Percentiles rank a stretch among this genome's conserved stretches.
These are phyloP conservation scores for Phytophthora megakarya DNA, from an alignment of 352 stramenopile genomes.

Conservation along the genomic window DNA sequence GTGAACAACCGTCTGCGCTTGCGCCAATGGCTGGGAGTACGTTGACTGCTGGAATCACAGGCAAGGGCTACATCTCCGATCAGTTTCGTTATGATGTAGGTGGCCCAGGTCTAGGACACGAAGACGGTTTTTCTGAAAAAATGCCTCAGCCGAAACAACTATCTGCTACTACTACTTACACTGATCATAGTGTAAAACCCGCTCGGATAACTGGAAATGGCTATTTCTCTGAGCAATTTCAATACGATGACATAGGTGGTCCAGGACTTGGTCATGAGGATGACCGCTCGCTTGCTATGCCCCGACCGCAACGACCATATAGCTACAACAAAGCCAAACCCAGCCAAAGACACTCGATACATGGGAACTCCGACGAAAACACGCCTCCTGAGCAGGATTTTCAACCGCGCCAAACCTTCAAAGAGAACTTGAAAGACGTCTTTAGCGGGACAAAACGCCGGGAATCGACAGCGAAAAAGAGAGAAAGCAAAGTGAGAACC, in stretches of 20 bases:
- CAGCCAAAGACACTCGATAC: constrained; percentile 8
- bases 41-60: constrained; percentile 30
- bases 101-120: constrained; percentile 29
- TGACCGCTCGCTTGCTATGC: constrained; percentile 29
- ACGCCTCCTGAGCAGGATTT: constrained; percentile 6
- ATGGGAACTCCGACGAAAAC: neutral
- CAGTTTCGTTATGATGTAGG: constrained; percentile 41
- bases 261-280: constrained; percentile 36
- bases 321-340: constrained; percentile 10
- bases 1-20: constrained; percentile 16
- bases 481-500: constrained; percentile 3
- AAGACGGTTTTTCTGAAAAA: constrained; percentile 21
- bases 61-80: constrained; percentile 40
- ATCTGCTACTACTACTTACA: neutral
- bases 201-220: constrained; percentile 22
- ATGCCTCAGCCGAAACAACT: constrained; percentile 35
- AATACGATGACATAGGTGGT: constrained; percentile 34
- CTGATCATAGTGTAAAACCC: constrained; percentile 15
- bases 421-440: constrained; percentile 45
- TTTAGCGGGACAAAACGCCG: constrained; percentile 36
- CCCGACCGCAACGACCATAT: constrained; percentile 29
- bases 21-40: constrained; percentile 11
- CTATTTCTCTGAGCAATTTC: constrained; percentile 39
- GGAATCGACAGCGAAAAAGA: constrained; percentile 26
- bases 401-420: constrained; percentile 33